phyloP scores from a whole-genome alignment of 805 yeast genomes.

The Nadsonia fulvescens region DNA sequence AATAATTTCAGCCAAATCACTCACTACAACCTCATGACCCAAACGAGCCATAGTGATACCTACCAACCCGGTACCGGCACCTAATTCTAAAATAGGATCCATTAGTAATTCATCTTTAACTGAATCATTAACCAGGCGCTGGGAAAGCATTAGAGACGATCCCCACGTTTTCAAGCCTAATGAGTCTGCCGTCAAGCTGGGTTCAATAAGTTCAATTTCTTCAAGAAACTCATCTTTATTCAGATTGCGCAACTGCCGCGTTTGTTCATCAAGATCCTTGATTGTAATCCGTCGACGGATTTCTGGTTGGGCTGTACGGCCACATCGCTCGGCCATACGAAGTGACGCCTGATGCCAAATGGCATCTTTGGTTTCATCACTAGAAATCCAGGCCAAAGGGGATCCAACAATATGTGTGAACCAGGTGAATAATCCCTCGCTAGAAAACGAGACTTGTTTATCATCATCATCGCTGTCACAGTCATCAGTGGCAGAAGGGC shows the following conservation, averaged over 20 bases:
- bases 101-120: slow-evolving; percentile 7
- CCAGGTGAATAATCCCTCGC: slow-evolving; percentile 17
- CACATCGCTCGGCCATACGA: slow-evolving; percentile 65
- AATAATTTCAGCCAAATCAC: slow-evolving; percentile 68
- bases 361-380: slow-evolving; percentile 15
- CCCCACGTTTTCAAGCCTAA: slow-evolving; percentile 96
- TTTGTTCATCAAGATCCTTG: too few relatives aligned
- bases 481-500: slow-evolving; percentile 3
- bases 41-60: slow-evolving; percentile 51
- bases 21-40: slow-evolving; percentile 34
- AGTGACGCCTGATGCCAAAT: slow-evolving; percentile 40
- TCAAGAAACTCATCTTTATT: slow-evolving; percentile 9
- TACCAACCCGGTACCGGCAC: slow-evolving; percentile 86
- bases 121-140: slow-evolving; percentile 23
- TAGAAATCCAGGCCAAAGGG: slow-evolving; percentile 27
- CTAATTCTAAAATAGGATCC: slow-evolving; percentile 40
- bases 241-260: too few relatives aligned
- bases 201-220: slow-evolving; percentile 40
- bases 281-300: slow-evolving; percentile 41
- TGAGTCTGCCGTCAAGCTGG: slow-evolving; percentile 71
- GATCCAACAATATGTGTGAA: slow-evolving; percentile 16
- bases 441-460: too few relatives aligned
- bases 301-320: slow-evolving; percentile 67
- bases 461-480: too few relatives aligned
- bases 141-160: slow-evolving; percentile 54